These are phyloP conservation scores for Crucibulum laeve DNA, from an alignment of 768 basidiomycete genomes.

Conservation along the genomic window DNA sequence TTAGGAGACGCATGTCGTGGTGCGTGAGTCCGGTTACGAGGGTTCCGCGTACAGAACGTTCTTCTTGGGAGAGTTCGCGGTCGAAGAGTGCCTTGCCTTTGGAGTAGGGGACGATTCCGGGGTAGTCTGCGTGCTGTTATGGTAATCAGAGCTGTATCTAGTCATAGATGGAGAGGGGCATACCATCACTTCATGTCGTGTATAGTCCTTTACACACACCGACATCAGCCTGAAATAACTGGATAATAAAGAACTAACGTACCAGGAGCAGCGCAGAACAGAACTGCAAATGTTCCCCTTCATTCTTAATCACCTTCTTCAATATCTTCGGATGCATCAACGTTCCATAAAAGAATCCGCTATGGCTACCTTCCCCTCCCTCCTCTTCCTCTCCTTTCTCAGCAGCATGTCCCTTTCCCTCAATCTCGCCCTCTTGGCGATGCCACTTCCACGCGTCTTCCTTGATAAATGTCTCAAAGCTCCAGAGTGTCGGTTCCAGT, in stretches of 20 bases:
- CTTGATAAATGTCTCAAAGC: too few species aligned
- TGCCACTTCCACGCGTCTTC: too few species aligned
- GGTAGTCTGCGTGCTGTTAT: constrained; percentile 68
- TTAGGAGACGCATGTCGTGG: constrained; percentile 62
- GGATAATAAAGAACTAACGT: constrained; percentile 13
- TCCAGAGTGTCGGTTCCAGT: too few species aligned
- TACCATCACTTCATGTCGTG: constrained; percentile 77
- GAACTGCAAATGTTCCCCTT: constrained; percentile 58
- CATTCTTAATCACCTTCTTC: constrained; percentile 68
- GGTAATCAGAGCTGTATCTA: neutral
- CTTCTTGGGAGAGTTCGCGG: constrained; percentile 49
- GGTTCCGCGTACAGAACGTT: constrained; percentile 73
- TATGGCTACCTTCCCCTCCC: neutral
- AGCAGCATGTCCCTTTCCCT: too few species aligned
- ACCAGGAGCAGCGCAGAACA: constrained; percentile 76
- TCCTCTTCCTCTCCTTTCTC: too few species aligned
- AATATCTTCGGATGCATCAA: constrained; percentile 86
- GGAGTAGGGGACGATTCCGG: constrained; percentile 67
- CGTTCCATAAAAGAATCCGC: constrained; percentile 88
- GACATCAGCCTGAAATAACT: constrained; percentile 1
- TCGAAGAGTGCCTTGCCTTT: constrained; percentile 43
- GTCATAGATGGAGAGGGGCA: constrained; percentile 1
- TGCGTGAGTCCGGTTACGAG: constrained; percentile 69
- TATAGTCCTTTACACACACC: constrained; percentile 53
- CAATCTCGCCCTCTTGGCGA: too few species aligned